Conservation (phyloP, 164 flowering plant species). For the Taxillus chinensis region DNA sequence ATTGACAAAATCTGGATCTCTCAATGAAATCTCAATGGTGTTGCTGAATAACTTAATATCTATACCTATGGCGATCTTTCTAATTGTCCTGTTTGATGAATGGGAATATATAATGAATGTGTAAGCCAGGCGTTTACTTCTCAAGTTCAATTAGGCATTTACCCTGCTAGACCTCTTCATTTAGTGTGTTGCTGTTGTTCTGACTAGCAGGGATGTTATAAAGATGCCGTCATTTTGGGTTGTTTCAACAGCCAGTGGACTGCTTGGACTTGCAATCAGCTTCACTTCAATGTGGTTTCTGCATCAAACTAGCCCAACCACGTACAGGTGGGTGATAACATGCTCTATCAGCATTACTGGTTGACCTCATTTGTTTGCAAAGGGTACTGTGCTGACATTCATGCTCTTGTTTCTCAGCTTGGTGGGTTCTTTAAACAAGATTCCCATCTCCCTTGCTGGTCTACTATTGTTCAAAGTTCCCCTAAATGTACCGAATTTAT, state of each 20-base stretch:
- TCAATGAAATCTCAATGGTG: constrained; percentile 83
- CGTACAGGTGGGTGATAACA: constrained; percentile 49
- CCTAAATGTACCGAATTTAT: constrained; percentile 39
- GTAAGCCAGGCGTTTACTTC: constrained; percentile 26
- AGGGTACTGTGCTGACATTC: neutral
- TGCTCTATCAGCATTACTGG: neutral
- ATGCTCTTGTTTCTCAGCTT: constrained; percentile 32
- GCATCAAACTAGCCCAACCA: constrained; percentile 73
- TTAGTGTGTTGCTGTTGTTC: neutral
- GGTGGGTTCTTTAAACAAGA: constrained; percentile 85
- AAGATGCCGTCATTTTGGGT: constrained; percentile 65
- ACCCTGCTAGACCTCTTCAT: neutral
- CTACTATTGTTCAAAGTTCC: constrained; percentile 62
- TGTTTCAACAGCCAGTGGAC: constrained; percentile 61
- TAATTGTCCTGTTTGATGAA: constrained; percentile 49
- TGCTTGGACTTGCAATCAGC: constrained; percentile 75
- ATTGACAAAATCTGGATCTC: constrained; percentile 55
- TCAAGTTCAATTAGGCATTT: neutral
- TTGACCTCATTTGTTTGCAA: neutral
- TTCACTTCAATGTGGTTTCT: constrained; percentile 87
- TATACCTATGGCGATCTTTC: constrained; percentile 48
- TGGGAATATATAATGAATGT: constrained; percentile 45
- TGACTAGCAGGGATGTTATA: constrained; percentile 40
- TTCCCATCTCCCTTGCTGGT: constrained; percentile 67
- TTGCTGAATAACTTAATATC: constrained; percentile 64